Base-by-base conservation (phyloP, 2,329 filamentous ascomycete genomes). In the Colletotrichum graminicola region DNA sequence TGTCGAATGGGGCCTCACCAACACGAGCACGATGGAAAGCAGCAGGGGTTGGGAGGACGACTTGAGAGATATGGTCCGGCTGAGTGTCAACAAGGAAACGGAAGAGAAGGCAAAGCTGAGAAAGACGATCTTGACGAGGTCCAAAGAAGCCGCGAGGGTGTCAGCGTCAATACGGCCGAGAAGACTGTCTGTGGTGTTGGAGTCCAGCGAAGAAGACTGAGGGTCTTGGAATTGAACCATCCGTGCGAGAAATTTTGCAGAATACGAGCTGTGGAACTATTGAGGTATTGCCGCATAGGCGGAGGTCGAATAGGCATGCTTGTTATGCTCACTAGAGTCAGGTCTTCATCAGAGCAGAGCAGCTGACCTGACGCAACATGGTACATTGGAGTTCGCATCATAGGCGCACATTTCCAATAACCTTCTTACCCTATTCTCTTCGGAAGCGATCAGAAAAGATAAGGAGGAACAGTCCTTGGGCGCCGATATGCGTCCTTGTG, bases 141-240 rank as follows among this genome's bases (percentile, higher is more conserved):
- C 32, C 32, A 29, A 39, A 16, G 34, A 23, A 29, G n/a, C 32
- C 29, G 32, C 12, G 11, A 51, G n/a, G 32, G 16, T 21, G 7
- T 62, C 45, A n/a, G 45, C 43, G 10, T n/a, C 12, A 21, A 36
- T 14, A n/a, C 59, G 43, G 32, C 45, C 45, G 45, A 51, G 59
- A 29, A 21, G n/a, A 10, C 43, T 62, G n/a, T 51, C 45, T 18
- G 23, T 36, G 29, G 21, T 49, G 18, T 47, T 16, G 32, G 43
- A 51, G n/a, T 39, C 47, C 2, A 14, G 12, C 14, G 14, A 51
- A 8, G 26, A 61, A 6, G 32, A 39, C 7, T 21, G 18, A 49
- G 5, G 12, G 11, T 18, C 5, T 10, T 6, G 7, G 8, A 12
- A 23, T 11, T 39, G 8, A 2, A 12, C 0, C 21, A 16, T 0